phyloP scores from a whole-genome alignment of 2,329 filamentous ascomycete genomes.

The Apiospora hydei region DNA sequence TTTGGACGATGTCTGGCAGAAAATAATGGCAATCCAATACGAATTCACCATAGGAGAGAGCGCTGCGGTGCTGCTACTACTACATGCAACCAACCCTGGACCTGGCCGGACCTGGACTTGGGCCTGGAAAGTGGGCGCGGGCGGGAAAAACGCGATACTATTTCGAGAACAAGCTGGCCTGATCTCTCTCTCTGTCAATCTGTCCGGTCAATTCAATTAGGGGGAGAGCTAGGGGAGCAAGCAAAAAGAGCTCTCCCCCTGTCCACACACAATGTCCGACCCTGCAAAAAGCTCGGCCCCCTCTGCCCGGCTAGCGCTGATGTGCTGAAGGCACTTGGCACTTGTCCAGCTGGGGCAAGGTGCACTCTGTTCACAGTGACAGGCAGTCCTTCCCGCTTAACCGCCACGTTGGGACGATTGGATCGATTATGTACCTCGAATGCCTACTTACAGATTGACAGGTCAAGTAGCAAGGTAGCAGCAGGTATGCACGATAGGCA shows the following conservation, averaged over 20 bases:
- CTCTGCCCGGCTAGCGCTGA: neutral
- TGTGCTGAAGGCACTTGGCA: neutral
- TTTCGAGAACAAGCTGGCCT: conserved; percentile 21
- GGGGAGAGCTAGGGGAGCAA: neutral
- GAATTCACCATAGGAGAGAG: conserved; percentile 18
- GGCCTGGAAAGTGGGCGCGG: conserved; percentile 8
- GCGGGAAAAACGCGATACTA: conserved; percentile 14
- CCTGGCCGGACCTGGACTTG: conserved; percentile 1
- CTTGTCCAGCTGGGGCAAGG: conserved; percentile 2
- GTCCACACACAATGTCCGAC: neutral
- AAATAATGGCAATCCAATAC: conserved; percentile 20
- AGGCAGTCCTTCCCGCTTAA: conserved; percentile 5
- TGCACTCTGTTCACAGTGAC: conserved; percentile 3
- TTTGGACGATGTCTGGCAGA: conserved; percentile 17
- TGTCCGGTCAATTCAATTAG: conserved; percentile 3
- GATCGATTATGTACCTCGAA: neutral
- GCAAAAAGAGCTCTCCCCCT: conserved; percentile 5
- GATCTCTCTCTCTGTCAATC: conserved; percentile 3
- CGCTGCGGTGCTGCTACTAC: neutral
- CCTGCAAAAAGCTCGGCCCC: conserved; percentile 1
- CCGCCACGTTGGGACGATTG: conserved; percentile 7
- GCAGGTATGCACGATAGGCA: neutral
- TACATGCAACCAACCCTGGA: conserved; percentile 15
- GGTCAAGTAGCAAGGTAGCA: too few species aligned
- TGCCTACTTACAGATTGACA: neutral